Percentiles rank a stretch among this genome's conserved stretches.
Evolutionary conservation across 2,329 filamentous ascomycete genomes (phyloP).

Genomic region (Parastagonospora nodorum): DNA sequence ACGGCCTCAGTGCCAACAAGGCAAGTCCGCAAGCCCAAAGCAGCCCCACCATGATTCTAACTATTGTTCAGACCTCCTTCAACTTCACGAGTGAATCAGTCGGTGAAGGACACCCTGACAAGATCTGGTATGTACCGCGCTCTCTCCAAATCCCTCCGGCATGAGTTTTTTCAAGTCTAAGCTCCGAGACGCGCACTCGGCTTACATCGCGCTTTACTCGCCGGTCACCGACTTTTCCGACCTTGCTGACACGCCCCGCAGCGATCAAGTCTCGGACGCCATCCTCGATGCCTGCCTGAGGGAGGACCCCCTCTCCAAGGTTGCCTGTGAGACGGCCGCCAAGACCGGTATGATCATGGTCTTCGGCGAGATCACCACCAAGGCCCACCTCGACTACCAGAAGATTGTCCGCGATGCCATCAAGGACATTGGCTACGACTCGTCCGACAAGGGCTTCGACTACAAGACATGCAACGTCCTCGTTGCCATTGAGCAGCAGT

Average conservation of each 20-base stretch:
- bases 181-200: background rate
- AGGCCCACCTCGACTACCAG: conserved; percentile 92
- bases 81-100: conserved; percentile 60
- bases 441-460: conserved; percentile 97
- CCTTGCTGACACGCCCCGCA: conserved; percentile 41
- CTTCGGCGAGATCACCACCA: conserved; percentile 87
- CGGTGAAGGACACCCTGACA: conserved; percentile 75
- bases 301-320: conserved; percentile 95
- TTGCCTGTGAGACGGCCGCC: conserved; percentile 98
- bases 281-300: conserved; percentile 96
- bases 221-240: background rate
- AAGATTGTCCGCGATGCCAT: conserved; percentile 92
- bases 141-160: background rate
- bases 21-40: conserved; percentile 17
- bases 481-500: conserved; percentile 99
- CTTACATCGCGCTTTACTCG: too few relatives aligned
- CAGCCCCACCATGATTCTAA: conserved; percentile 19
- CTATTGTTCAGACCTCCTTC: conserved; percentile 43
- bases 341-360: conserved; percentile 99
- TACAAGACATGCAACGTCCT: conserved; percentile 99
- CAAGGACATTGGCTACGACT: conserved; percentile 99
- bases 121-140: conserved; percentile 70
- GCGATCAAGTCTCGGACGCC: conserved; percentile 96
- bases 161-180: background rate
- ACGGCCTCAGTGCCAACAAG: conserved; percentile 24